phyloP scores from a whole-genome alignment of 2,329 filamentous ascomycete species.

The Sporothrix humicola region DNA sequence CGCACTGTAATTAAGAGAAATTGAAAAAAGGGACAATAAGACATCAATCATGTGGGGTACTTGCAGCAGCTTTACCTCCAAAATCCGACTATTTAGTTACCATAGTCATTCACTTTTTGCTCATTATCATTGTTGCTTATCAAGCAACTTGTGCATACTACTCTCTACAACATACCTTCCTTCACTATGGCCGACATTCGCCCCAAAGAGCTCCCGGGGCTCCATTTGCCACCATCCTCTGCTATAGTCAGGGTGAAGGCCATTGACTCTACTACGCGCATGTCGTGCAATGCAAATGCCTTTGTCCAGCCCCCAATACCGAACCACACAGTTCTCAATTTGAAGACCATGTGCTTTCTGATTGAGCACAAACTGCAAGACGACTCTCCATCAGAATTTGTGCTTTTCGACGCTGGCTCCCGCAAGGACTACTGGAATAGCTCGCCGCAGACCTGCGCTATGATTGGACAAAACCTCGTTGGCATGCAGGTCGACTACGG shows the following conservation, averaged over 20 bases:
- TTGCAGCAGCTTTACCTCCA: not conserved
- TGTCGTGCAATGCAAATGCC: not conserved
- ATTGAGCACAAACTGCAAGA: not conserved
- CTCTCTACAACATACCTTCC: not conserved
- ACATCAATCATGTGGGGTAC: not conserved
- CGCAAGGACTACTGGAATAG: constrained; percentile 19
- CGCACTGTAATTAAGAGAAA: no score
- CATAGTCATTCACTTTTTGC: not conserved
- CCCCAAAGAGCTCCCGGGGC: not conserved
- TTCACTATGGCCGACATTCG: not conserved
- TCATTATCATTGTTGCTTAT: not conserved
- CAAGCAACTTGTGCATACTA: not conserved
- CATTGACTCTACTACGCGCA: not conserved
- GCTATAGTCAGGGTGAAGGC: not conserved
- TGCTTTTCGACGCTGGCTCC: constrained; percentile 17
- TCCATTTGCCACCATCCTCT: not conserved
- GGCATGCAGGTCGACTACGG: constrained; percentile 5
- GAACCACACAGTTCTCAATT: not conserved
- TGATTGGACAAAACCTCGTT: not conserved
- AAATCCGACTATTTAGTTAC: not conserved
- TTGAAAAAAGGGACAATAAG: not conserved
- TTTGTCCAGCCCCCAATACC: constrained; percentile 3
- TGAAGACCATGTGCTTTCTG: constrained; percentile 19
- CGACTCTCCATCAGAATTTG: not conserved
- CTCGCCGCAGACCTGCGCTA: not conserved